Evolutionary conservation across 2,329 filamentous ascomycete species (phyloP).

Genomic region (Colletotrichum cereale): DNA sequence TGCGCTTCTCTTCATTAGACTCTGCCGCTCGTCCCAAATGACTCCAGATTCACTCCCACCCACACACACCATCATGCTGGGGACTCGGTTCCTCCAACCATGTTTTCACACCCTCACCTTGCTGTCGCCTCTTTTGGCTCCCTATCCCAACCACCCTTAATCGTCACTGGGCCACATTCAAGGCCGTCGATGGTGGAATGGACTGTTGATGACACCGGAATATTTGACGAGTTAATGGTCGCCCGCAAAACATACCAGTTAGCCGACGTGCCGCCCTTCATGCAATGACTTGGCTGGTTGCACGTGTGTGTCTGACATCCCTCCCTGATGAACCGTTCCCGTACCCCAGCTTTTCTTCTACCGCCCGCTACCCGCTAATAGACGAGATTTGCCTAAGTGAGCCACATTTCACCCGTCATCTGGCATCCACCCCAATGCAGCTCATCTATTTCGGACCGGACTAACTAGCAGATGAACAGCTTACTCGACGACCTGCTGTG

Average conservation of each 20-base stretch:
- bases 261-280: neutral
- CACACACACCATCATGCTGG: constrained; percentile 11
- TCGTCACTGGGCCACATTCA: neutral
- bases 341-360: constrained; percentile 33
- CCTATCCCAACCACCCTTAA: neutral
- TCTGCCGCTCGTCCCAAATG: constrained; percentile 20
- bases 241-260: constrained; percentile 9
- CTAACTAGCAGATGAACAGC: neutral
- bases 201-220: neutral
- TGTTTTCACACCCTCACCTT: constrained; percentile 8
- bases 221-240: neutral
- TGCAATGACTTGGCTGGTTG: constrained; percentile 3
- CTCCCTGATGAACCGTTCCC: constrained; percentile 21
- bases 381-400: constrained; percentile 28
- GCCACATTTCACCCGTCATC: constrained; percentile 5
- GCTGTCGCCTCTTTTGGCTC: neutral
- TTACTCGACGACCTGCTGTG: neutral
- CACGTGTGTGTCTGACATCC: constrained; percentile 20
- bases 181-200: constrained; percentile 3
- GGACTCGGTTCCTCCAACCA: constrained; percentile 30
- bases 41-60: constrained; percentile 21
- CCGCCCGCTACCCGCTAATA: constrained; percentile 33
- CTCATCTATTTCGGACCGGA: neutral
- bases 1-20: constrained; percentile 7
- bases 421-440: constrained; percentile 28